These are phyloP conservation scores for Cornus florida DNA, from an alignment of 148 eudicot genomes.

Conservation along the genomic window DNA sequence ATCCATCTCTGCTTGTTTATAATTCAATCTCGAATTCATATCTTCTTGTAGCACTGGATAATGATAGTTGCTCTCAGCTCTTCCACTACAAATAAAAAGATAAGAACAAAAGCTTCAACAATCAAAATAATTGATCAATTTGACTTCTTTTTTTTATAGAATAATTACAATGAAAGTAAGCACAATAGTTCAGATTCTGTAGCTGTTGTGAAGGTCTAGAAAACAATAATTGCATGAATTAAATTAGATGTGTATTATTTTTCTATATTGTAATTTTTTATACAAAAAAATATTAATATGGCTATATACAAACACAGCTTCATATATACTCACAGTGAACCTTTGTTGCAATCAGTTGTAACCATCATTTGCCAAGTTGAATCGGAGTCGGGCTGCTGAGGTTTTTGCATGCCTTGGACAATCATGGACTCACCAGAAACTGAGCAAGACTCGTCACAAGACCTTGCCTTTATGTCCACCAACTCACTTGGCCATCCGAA, in stretches of 20 bases:
- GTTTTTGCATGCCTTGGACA: slow-evolving; percentile 18
- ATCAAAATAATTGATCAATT: slow-evolving; percentile 1
- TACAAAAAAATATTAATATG: background rate
- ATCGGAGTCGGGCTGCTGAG: slow-evolving; percentile 16
- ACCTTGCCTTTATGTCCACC: slow-evolving; percentile 33
- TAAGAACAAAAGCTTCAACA: slow-evolving; percentile 3
- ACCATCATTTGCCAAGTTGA: slow-evolving; percentile 44
- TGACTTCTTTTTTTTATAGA: slow-evolving; percentile 17
- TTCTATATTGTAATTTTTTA: background rate
- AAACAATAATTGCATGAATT: background rate
- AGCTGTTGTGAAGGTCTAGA: slow-evolving; percentile 15
- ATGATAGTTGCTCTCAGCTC: slow-evolving; percentile 30
- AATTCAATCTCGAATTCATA: slow-evolving; percentile 32
- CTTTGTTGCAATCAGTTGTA: slow-evolving; percentile 49
- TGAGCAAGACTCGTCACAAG: slow-evolving; percentile 19
- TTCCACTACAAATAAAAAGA: slow-evolving; percentile 22
- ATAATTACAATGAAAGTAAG: slow-evolving; percentile 20
- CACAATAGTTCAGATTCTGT: slow-evolving; percentile 2
- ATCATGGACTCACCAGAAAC: slow-evolving; percentile 24
- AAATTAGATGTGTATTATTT: background rate
- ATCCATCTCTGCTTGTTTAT: slow-evolving; percentile 21
- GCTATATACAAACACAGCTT: background rate
- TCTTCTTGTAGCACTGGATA: slow-evolving; percentile 37
- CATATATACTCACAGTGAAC: slow-evolving; percentile 48
- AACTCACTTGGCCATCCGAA: slow-evolving; percentile 47